These are phyloP conservation scores for Hymenoscyphus salicellus DNA, from an alignment of 2,329 filamentous ascomycete genomes.

Conservation along the genomic window DNA sequence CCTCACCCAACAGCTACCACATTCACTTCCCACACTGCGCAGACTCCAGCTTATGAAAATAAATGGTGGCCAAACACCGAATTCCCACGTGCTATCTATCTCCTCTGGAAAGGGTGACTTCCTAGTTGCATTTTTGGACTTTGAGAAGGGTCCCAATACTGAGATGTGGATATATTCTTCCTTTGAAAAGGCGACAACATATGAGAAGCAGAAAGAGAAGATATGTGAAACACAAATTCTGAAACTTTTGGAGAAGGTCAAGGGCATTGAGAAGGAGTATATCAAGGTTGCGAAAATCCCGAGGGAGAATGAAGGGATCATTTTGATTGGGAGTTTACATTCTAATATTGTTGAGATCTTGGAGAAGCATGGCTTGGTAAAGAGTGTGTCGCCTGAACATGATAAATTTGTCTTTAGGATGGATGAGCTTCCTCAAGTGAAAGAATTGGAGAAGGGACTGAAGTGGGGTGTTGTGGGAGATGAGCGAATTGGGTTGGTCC, in stretches of 20 bases:
- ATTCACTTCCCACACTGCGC: neutral
- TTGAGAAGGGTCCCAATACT: slow-evolving; percentile 59
- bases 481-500: slow-evolving; percentile 56
- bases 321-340: neutral
- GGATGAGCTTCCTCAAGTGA: slow-evolving; percentile 43
- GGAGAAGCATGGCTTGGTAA: slow-evolving; percentile 31
- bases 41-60: neutral
- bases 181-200: slow-evolving; percentile 41
- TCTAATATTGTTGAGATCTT: neutral
- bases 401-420: slow-evolving; percentile 58
- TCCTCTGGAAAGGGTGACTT: slow-evolving; percentile 38
- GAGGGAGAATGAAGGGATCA: neutral
- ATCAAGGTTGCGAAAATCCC: neutral
- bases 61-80: neutral
- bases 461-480: slow-evolving; percentile 51
- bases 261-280: neutral
- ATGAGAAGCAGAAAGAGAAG: neutral
- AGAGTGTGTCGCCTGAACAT: slow-evolving; percentile 34
- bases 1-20: neutral
- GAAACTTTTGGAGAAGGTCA: neutral
- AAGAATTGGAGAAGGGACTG: slow-evolving; percentile 46
- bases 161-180: slow-evolving; percentile 62
- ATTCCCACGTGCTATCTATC: neutral
- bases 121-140: slow-evolving; percentile 59
- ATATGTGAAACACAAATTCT: neutral